Conservation (phyloP, 2,329 filamentous ascomycete genomes). For the Fusarium sp. region DNA sequence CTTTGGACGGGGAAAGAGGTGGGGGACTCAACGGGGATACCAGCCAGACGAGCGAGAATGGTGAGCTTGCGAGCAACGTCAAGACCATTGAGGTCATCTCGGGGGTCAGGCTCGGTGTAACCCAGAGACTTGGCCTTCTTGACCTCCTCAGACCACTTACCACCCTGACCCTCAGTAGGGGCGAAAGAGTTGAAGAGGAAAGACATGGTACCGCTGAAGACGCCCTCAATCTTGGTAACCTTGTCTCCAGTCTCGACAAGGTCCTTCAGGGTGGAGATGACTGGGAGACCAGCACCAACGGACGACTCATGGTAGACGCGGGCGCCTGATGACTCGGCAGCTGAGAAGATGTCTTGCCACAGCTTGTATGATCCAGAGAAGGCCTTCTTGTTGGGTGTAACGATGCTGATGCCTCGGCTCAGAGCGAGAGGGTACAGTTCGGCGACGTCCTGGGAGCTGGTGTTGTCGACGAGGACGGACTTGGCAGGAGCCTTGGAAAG, state of each 20-base stretch:
- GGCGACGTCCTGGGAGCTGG: conserved; percentile 87
- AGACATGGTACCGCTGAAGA: conserved; percentile 97
- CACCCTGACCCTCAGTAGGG: conserved; percentile 77
- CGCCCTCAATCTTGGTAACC: conserved; percentile 92
- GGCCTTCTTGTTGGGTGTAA: conserved; percentile 98
- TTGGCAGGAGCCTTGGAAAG: conserved; percentile 81
- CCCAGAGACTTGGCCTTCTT: conserved; percentile 91
- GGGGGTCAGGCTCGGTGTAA: conserved; percentile 89
- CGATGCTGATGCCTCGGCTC: conserved; percentile 84
- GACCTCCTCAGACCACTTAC: conserved; percentile 91
- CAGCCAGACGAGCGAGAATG: conserved; percentile 88
- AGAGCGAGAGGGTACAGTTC: conserved; percentile 85
- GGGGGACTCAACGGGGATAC: conserved; percentile 83
- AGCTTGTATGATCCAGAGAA: conserved; percentile 85
- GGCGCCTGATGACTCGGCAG: conserved; percentile 76
- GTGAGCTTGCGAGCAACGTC: conserved; percentile 97
- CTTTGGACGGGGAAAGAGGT: conserved; percentile 94
- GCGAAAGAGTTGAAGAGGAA: conserved; percentile 99
- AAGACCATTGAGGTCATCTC: conserved; percentile 87
- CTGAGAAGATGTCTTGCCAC: conserved; percentile 87
- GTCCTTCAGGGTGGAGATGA: conserved; percentile 93
- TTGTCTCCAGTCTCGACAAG: conserved; percentile 94
- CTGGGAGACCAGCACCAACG: conserved; percentile 90
- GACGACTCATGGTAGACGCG: conserved; percentile 96
- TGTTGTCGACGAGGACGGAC: conserved; percentile 93